Conservation (phyloP, 306 rosid species). For the Betula pendula region DNA sequence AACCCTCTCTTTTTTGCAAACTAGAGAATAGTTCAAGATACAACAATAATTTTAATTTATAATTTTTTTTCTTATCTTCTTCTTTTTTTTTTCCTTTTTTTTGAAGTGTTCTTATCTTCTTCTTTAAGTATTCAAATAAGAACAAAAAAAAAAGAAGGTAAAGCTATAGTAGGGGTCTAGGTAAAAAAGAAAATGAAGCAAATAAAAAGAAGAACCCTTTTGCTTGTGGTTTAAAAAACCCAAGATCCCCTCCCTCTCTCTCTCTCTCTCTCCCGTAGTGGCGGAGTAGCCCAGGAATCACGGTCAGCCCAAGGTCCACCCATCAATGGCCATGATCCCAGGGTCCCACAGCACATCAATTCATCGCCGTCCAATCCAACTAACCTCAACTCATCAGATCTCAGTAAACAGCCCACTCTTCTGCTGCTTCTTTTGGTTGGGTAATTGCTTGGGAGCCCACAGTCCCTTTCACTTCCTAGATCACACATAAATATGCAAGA, state of each 20-base stretch:
- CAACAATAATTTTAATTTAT: not conserved
- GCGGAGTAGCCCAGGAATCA: constrained; percentile 39
- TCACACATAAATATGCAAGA: no score
- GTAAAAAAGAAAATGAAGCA: not conserved
- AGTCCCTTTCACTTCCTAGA: no score
- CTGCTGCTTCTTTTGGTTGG: no score
- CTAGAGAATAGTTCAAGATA: not conserved
- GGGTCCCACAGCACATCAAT: constrained; percentile 17
- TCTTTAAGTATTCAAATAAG: no score
- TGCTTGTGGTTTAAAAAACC: no score
- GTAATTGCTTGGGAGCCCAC: no score
- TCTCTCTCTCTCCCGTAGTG: constrained; percentile 10
- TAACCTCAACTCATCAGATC: constrained; percentile 12
- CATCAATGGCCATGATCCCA: constrained; percentile 21
- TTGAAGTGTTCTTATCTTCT: no score
- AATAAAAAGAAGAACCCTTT: not conserved
- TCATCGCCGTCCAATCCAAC: constrained; percentile 30
- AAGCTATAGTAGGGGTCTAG: not conserved
- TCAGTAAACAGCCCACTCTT: no score
- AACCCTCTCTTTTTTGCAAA: no score
- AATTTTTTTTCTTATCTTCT: not conserved
- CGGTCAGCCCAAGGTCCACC: constrained; percentile 26
- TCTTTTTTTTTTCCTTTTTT: no score
- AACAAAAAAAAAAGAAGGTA: no score
- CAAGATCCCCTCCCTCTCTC: not conserved